Base-by-base conservation (phyloP, 805 yeast species). In the Spathaspora hagerdaliae region DNA sequence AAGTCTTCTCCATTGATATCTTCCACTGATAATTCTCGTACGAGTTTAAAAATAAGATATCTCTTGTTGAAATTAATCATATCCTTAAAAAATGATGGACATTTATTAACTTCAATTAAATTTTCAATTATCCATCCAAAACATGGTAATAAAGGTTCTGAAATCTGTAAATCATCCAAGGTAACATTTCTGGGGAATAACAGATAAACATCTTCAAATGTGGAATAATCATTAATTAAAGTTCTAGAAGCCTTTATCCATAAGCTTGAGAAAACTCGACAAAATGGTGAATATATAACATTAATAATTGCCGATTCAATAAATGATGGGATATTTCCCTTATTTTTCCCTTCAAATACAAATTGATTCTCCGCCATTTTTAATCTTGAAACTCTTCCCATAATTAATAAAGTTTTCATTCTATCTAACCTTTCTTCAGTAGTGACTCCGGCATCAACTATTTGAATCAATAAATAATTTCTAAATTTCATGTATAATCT, bases 61-160 rank as follows among this genome's bases (percentile, higher is more conserved):
- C 74, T 55, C 66, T 92, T 92, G 63, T 89, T 96, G 64, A 91
- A 92, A 58, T 92, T 91, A 54, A 91, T 80, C 49, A 85, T 67
- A 31, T 75, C 71, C 36, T 76, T 72, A 42, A 84, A 78, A 80
- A 82, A 86, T 55, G 85, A 87, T 14, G 97, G 96, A 42, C 89
- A 82, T 43, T 55, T 63, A 49, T 67, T 68, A 9, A 65, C 54
- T 57, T 87, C 96, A 44, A 90, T 60, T 51, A 92, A 67, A 49
- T 95, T 81, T 54, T 86, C 92, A 24, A 85, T 71, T 42, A 89
- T 72, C 98, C 98, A 92, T 9, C 97, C 97, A 48, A 89, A 79
- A 57, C 97, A 91, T 2, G 96, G 94, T 6, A 89, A 79, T 41
- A 87, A 66, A 0, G 82, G 74, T 44, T 74, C 72, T 47, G 61